Conservation (phyloP, 208 protist species). For the Wallacemonas sp. region DNA sequence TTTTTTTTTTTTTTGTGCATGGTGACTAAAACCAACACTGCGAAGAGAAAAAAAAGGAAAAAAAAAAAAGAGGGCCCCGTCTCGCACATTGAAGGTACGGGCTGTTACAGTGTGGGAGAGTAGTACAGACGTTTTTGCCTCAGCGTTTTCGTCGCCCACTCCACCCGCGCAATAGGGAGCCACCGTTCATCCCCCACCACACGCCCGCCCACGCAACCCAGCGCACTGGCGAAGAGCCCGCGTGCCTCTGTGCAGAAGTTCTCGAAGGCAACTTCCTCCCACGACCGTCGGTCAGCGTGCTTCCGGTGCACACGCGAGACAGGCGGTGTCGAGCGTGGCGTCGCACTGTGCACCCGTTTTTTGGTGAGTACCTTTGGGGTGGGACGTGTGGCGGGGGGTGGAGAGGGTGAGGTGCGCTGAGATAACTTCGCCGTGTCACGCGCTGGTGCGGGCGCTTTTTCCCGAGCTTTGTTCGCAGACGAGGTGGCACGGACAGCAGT, state of each 20-base stretch:
- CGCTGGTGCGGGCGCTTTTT: too few species aligned
- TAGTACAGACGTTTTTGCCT: slow-evolving; percentile 47
- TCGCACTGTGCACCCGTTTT: neutral
- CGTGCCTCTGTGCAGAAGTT: neutral
- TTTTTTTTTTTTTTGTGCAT: slow-evolving; percentile 13
- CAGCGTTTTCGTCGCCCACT: slow-evolving; percentile 63
- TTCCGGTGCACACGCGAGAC: neutral
- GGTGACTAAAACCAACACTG: too few species aligned
- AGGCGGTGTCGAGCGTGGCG: slow-evolving; percentile 10
- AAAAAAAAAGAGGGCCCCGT: neutral
- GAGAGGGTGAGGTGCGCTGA: too few species aligned
- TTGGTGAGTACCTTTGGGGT: too few species aligned
- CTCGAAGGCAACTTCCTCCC: neutral
- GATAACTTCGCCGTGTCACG: too few species aligned
- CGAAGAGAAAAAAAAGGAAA: neutral
- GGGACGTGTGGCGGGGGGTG: too few species aligned
- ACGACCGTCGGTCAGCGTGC: neutral
- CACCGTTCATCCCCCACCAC: slow-evolving; percentile 37
- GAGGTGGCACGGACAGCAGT: too few species aligned
- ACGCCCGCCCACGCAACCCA: neutral
- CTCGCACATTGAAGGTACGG: neutral
- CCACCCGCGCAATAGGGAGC: slow-evolving; percentile 58
- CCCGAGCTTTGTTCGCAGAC: too few species aligned
- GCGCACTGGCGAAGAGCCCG: neutral
- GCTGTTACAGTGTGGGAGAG: neutral